Percentiles rank a stretch among this genome's conserved stretches.
Conservation (phyloP, 176 grass and related monocot species). For the Luzula sylvatica region DNA sequence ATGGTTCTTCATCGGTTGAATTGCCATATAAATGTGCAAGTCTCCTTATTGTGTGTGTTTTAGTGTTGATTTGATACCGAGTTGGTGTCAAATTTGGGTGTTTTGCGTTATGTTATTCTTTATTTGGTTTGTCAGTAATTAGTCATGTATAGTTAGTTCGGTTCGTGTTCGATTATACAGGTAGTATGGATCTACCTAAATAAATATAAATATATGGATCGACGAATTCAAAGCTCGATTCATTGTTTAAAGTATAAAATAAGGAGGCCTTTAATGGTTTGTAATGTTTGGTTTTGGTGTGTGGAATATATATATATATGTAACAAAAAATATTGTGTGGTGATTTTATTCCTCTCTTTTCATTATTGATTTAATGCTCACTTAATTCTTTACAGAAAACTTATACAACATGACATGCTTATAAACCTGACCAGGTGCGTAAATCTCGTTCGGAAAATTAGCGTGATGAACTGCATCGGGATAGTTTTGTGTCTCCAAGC, state of each 20-base stretch:
- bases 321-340: background rate
- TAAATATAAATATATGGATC: constrained; percentile 21
- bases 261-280: constrained; percentile 20
- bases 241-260: constrained; percentile 27
- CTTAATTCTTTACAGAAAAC: constrained; percentile 35
- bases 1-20: background rate
- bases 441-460: constrained; percentile 49
- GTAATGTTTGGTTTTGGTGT: constrained; percentile 11
- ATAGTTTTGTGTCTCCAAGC: constrained; percentile 73
- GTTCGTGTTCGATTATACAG: background rate
- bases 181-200: constrained; percentile 21
- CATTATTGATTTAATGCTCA: background rate
- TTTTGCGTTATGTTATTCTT: constrained; percentile 18
- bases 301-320: background rate
- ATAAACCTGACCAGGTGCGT: constrained; percentile 41
- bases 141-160: constrained; percentile 22
- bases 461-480: constrained; percentile 64
- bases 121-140: constrained; percentile 20
- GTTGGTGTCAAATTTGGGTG: constrained; percentile 8
- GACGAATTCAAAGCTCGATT: constrained; percentile 15
- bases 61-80: background rate
- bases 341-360: background rate
- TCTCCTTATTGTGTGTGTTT: constrained; percentile 13
- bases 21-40: background rate
- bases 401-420: constrained; percentile 89